A percentile compares a stretch with the other conserved stretches of the same genome.
phyloP scores from a whole-genome alignment of 306 rosid species.

The Purshia tridentata region DNA sequence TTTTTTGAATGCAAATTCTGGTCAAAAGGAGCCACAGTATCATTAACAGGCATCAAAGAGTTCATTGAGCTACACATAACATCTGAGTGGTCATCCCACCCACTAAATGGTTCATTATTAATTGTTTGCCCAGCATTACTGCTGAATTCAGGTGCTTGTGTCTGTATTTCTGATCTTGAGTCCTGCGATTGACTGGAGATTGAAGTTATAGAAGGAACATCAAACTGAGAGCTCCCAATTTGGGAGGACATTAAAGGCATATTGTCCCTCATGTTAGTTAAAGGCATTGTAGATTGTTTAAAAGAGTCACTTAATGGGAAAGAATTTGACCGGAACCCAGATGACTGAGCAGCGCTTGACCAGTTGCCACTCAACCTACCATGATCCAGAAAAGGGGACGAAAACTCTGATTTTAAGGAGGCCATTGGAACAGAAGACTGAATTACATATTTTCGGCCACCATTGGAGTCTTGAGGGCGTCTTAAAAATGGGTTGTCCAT shows the following conservation, averaged over 20 bases:
- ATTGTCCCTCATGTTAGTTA: constrained; percentile 36
- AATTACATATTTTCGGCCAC: constrained; percentile 45
- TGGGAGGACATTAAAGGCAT: constrained; percentile 41
- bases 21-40: constrained; percentile 41
- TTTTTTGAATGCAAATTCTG: constrained; percentile 36
- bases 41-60: constrained; percentile 48
- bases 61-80: constrained; percentile 43
- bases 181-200: constrained; percentile 40
- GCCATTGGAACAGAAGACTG: constrained; percentile 43
- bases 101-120: constrained; percentile 44
- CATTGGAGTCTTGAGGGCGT: constrained; percentile 42
- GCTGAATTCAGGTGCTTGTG: constrained; percentile 38
- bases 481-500: constrained; percentile 42
- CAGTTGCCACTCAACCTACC: constrained; percentile 54
- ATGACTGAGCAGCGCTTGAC: constrained; percentile 56
- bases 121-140: constrained; percentile 34
- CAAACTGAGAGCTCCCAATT: constrained; percentile 39
- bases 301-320: constrained; percentile 43
- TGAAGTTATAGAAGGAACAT: constrained; percentile 46
- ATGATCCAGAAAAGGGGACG: constrained; percentile 48
- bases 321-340: constrained; percentile 51
- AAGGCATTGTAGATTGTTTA: constrained; percentile 38
- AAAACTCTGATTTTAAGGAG: constrained; percentile 50
- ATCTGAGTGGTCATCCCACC: constrained; percentile 64
- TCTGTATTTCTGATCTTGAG: constrained; percentile 41